Evolutionary conservation across 495 filamentous ascomycete species (phyloP).

Genomic region (Neurospora intermedia): DNA sequence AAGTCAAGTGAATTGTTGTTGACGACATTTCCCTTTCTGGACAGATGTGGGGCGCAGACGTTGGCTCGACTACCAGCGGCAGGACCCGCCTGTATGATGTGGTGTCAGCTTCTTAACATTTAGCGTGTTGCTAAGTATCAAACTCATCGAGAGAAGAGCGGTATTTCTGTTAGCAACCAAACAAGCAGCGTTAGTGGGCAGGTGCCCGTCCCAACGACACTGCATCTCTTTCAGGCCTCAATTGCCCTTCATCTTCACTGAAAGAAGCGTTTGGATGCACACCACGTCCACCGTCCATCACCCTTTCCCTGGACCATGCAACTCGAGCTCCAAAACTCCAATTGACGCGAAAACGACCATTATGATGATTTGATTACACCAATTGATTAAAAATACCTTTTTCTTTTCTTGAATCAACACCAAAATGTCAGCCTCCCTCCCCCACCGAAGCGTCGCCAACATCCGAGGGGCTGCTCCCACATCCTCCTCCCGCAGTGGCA

Average conservation of each 20-base stretch:
- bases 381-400: neutral
- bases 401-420: neutral
- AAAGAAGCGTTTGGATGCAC: neutral
- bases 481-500: conserved; percentile 9
- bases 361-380: neutral
- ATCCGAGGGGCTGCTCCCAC: conserved; percentile 29
- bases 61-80: neutral
- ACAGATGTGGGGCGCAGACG: neutral
- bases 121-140: no score
- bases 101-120: neutral
- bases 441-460: conserved; percentile 41
- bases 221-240: neutral
- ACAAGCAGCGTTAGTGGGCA: neutral
- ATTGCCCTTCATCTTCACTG: neutral
- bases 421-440: conserved; percentile 19
- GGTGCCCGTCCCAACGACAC: neutral
- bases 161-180: neutral
- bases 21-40: conserved; percentile 18
- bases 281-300: neutral
- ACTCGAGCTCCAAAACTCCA: neutral
- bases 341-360: neutral
- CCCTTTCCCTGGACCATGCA: neutral
- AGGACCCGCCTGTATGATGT: neutral
- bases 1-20: conserved; percentile 20
- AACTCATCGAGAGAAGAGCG: no score